Evolutionary conservation across 495 filamentous ascomycete genomes (phyloP).

Genomic region (Echria macrotheca): DNA sequence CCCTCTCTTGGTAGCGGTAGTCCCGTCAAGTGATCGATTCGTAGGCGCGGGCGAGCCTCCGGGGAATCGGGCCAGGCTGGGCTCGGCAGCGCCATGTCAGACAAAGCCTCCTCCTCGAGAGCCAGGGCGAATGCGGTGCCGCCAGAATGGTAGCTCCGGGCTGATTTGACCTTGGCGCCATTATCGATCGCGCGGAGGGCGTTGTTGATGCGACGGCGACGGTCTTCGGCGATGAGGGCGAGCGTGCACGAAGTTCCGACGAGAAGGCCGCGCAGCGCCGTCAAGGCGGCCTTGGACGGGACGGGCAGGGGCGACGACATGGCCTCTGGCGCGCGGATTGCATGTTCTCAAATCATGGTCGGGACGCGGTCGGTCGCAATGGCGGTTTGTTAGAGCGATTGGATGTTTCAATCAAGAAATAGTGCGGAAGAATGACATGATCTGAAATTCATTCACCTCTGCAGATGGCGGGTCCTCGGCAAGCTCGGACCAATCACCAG

Average conservation of each 20-base stretch:
- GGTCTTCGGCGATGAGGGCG: constrained; percentile 49
- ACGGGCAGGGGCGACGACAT: constrained; percentile 44
- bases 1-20: no score
- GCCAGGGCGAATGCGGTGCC: constrained; percentile 42
- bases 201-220: constrained; percentile 44
- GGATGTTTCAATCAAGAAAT: no score
- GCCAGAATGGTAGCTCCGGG: constrained; percentile 33
- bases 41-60: no score
- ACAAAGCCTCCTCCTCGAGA: constrained; percentile 34
- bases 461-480: not conserved
- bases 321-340: constrained; percentile 12
- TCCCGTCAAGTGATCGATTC: no score
- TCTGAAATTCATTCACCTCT: not conserved
- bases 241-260: constrained; percentile 50
- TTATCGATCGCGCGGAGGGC: constrained; percentile 41
- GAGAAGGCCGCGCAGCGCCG: constrained; percentile 46
- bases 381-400: no score
- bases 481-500: constrained; percentile 5
- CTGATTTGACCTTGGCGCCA: constrained; percentile 39
- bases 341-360: constrained; percentile 27
- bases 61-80: no score
- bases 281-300: constrained; percentile 49
- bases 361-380: not conserved
- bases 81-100: no score
- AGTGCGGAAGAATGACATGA: not conserved